These are phyloP conservation scores for Colletotrichum kahawae DNA, from an alignment of 2,329 filamentous ascomycete genomes.

Conservation along the genomic window DNA sequence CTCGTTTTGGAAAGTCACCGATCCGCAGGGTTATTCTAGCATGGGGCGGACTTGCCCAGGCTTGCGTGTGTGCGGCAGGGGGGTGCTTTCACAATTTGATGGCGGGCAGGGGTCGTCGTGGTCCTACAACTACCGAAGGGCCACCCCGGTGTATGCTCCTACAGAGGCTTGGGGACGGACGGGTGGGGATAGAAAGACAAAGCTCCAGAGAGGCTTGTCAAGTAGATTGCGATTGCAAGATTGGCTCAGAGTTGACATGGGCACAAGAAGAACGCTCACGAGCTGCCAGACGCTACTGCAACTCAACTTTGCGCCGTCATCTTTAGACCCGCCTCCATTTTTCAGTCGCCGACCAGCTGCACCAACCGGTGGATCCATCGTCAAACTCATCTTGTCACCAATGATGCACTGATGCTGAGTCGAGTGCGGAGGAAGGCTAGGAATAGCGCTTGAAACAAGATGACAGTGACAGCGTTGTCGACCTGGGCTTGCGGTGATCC, in stretches of 20 bases:
- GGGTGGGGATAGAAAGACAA: background rate
- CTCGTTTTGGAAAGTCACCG: conserved; percentile 6
- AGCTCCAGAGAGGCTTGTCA: conserved; percentile 8
- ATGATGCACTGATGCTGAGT: conserved; percentile 13
- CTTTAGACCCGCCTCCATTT: background rate
- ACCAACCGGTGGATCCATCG: conserved; percentile 12
- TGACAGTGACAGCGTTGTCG: conserved; percentile 21
- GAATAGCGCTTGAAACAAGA: conserved; percentile 25
- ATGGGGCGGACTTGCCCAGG: conserved; percentile 4
- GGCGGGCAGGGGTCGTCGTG: conserved; percentile 11
- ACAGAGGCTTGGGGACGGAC: background rate
- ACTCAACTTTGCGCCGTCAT: background rate
- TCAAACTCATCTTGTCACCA: conserved; percentile 21
- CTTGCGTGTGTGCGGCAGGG: conserved; percentile 18
- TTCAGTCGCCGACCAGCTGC: background rate
- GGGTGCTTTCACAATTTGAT: background rate
- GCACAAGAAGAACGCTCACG: background rate
- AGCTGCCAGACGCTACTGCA: conserved; percentile 12
- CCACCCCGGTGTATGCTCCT: conserved; percentile 17
- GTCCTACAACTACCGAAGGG: background rate
- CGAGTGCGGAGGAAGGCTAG: conserved; percentile 15
- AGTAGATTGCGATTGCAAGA: conserved; percentile 3
- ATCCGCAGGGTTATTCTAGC: conserved; percentile 5
- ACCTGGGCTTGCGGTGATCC: conserved; percentile 17
- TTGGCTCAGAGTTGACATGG: background rate